Percentiles rank a stretch among this genome's conserved stretches.
Conservation (phyloP, 176 grass and related monocot genomes). For the Themeda triandra region DNA sequence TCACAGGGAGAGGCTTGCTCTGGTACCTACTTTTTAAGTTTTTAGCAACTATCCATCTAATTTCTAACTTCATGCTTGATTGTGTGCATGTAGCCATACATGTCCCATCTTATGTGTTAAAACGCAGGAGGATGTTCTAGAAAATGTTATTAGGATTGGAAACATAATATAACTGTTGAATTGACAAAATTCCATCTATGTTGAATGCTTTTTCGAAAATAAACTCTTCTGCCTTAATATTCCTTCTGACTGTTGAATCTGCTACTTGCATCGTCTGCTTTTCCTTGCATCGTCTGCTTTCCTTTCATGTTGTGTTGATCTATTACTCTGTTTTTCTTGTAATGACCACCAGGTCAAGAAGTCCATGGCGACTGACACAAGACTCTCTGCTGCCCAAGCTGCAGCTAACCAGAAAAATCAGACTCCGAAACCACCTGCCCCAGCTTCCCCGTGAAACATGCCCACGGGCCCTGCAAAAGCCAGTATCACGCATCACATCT, state of each 20-base stretch:
- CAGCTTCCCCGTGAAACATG: constrained; percentile 49
- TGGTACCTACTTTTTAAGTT: constrained; percentile 47
- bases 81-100: neutral
- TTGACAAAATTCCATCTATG: neutral
- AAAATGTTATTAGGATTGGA: neutral
- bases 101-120: neutral
- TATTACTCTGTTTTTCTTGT: neutral
- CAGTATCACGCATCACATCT: neutral
- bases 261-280: neutral
- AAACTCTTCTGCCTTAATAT: neutral
- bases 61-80: neutral
- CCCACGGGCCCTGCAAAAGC: neutral
- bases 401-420: constrained; percentile 60
- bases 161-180: neutral
- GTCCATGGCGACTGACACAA: constrained; percentile 57
- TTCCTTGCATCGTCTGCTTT: neutral
- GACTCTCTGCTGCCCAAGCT: constrained; percentile 40
- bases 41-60: neutral
- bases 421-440: constrained; percentile 44
- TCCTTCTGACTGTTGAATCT: neutral
- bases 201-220: neutral
- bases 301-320: constrained; percentile 7
- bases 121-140: neutral
- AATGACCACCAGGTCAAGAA: constrained; percentile 55
- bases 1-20: constrained; percentile 90